phyloP scores from a whole-genome alignment of 2,329 filamentous ascomycete species.

The Phyllosticta citribraziliensis region DNA sequence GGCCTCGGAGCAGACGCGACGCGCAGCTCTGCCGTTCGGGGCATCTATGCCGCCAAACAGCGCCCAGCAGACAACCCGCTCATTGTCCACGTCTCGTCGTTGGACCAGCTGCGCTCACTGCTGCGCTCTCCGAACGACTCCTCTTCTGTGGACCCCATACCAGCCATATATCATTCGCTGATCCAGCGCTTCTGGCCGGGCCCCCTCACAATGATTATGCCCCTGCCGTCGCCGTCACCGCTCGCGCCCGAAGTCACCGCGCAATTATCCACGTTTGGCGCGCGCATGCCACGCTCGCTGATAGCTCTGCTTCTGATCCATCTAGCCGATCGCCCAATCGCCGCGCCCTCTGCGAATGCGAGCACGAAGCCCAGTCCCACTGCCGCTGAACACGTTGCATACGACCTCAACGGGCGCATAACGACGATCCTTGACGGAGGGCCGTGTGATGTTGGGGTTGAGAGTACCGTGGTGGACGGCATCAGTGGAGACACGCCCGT shows the following conservation, averaged over 20 bases:
- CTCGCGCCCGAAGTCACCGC: constrained; percentile 91
- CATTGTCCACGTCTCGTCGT: constrained; percentile 81
- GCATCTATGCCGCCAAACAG: constrained; percentile 89
- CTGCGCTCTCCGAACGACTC: constrained; percentile 27
- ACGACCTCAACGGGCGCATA: constrained; percentile 76
- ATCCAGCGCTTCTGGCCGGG: constrained; percentile 89
- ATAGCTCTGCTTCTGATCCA: constrained; percentile 85
- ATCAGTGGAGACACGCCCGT: constrained; percentile 69
- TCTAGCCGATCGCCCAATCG: constrained; percentile 66
- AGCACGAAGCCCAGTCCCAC: constrained; percentile 91
- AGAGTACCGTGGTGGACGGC: constrained; percentile 94
- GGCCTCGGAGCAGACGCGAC: constrained; percentile 95
- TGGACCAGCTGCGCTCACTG: constrained; percentile 62
- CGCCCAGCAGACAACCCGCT: constrained; percentile 89
- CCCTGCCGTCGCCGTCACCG: constrained; percentile 56
- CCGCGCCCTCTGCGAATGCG: constrained; percentile 88
- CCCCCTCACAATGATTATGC: constrained; percentile 81
- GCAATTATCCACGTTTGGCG: constrained; percentile 74
- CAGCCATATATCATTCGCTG: constrained; percentile 65
- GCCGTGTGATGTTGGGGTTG: constrained; percentile 76
- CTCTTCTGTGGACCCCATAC: constrained; percentile 44
- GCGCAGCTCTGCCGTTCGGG: constrained; percentile 67
- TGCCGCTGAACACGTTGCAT: constrained; percentile 74
- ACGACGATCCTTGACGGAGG: constrained; percentile 85
- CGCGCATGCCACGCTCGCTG: constrained; percentile 74